phyloP scores from a whole-genome alignment of 305 asterid genomes.

The Fraxinus floribunda region DNA sequence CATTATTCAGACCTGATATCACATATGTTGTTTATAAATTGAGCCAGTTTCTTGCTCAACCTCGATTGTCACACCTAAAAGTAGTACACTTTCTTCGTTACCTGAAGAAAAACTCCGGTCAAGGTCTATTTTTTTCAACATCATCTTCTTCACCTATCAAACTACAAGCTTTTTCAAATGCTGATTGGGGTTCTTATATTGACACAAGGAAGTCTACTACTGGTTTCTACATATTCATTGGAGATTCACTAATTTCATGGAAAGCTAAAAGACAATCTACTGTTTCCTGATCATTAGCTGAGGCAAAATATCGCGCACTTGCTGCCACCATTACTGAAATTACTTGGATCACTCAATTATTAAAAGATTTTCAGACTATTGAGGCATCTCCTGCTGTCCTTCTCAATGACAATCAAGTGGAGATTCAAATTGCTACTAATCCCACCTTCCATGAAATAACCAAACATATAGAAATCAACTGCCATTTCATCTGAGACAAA shows the following conservation, averaged over 20 bases:
- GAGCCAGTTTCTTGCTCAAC: background rate
- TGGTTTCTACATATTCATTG: background rate
- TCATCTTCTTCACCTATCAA: background rate
- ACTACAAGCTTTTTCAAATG: background rate
- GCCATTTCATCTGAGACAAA: background rate
- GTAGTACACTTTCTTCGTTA: background rate
- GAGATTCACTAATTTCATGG: background rate
- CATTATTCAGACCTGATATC: background rate
- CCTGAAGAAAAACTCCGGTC: background rate
- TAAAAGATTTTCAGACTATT: background rate
- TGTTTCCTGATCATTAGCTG: background rate
- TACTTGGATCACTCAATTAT: background rate
- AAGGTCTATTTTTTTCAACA: background rate
- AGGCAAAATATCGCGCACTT: background rate
- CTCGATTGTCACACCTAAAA: background rate
- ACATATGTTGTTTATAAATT: background rate
- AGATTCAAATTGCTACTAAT: background rate
- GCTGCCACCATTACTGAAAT: background rate
- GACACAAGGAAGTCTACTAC: background rate
- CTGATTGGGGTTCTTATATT: background rate
- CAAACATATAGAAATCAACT: background rate
- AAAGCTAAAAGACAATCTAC: background rate
- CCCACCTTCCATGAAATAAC: background rate
- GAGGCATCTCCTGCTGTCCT: background rate
- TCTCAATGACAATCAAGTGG: background rate